Conservation (phyloP, 2,329 filamentous ascomycete genomes). For the Rhynchosporium agropyri region DNA sequence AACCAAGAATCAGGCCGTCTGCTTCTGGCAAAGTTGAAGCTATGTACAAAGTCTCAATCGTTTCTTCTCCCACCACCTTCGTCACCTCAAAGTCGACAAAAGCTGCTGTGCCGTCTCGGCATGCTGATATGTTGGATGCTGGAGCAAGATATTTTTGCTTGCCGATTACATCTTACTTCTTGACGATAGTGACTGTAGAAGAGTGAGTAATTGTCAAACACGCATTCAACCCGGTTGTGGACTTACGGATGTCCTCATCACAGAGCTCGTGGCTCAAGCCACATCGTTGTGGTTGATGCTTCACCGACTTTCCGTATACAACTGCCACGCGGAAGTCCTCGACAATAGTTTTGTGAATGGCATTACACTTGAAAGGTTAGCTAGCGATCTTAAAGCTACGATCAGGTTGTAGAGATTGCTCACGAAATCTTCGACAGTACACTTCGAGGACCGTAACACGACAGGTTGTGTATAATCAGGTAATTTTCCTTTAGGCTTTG, state of each 20-base stretch:
- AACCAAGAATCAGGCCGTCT: slow-evolving; percentile 28
- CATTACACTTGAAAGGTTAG: slow-evolving; percentile 73
- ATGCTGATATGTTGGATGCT: slow-evolving; percentile 9
- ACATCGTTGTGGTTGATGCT: slow-evolving; percentile 97
- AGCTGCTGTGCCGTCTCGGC: slow-evolving; percentile 21
- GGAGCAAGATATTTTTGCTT: background rate
- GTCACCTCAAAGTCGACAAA: slow-evolving; percentile 1
- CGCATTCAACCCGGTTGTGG: background rate
- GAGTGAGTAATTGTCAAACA: slow-evolving; percentile 23
- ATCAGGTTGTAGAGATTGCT: slow-evolving; percentile 47
- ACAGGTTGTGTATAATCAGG: slow-evolving; percentile 93
- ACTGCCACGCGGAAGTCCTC: slow-evolving; percentile 95
- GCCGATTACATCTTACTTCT: slow-evolving; percentile 52
- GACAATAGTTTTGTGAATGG: slow-evolving; percentile 93
- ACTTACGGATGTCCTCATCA: slow-evolving; percentile 84
- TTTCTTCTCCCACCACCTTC: slow-evolving; percentile 5
- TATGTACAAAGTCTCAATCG: slow-evolving; percentile 23
- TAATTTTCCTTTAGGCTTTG: slow-evolving; percentile 93
- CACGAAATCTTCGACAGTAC: slow-evolving; percentile 97
- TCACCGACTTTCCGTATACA: slow-evolving; percentile 96
- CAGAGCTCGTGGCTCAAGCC: slow-evolving; percentile 87
- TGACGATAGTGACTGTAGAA: slow-evolving; percentile 64
- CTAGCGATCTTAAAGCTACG: slow-evolving; percentile 15
- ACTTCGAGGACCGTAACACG: slow-evolving; percentile 78
- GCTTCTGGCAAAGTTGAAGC: slow-evolving; percentile 26